Conservation (phyloP, 1,139 yeast genomes). For the Protomyces pachydermus region DNA sequence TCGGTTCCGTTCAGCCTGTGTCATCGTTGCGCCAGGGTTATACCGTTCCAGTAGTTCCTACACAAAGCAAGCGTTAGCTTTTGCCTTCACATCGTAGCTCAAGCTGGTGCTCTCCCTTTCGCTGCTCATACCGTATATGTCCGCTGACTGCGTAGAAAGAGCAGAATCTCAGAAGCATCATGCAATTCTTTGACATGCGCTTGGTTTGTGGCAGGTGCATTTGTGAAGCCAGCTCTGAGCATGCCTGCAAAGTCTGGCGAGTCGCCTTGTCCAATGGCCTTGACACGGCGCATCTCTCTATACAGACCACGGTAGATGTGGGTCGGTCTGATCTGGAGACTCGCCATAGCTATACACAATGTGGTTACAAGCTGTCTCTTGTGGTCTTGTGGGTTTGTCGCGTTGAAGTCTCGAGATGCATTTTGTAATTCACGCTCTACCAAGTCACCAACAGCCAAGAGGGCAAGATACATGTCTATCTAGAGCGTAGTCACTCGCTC, state of each 20-base stretch:
- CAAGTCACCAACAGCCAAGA: too few relatives aligned
- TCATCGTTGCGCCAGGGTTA: conserved; percentile 75
- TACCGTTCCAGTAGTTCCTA: conserved; percentile 70
- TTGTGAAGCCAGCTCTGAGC: conserved; percentile 9
- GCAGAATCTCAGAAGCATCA: conserved; percentile 49
- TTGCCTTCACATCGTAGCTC: too few relatives aligned
- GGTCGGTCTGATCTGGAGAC: not conserved
- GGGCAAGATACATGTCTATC: not conserved
- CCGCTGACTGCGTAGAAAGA: conserved; percentile 66
- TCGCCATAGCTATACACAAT: not conserved
- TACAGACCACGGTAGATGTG: conserved; percentile 16
- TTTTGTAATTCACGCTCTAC: too few relatives aligned
- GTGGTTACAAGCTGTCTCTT: not conserved
- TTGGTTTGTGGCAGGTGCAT: too few relatives aligned
- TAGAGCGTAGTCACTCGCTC: not conserved
- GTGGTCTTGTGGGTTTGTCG: too few relatives aligned
- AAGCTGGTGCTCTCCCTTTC: too few relatives aligned
- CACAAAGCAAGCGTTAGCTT: too few relatives aligned
- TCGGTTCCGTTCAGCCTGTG: conserved; percentile 69
- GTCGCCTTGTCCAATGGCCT: conserved; percentile 12
- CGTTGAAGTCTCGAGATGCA: too few relatives aligned
- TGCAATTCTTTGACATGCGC: conserved; percentile 15
- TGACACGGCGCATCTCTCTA: conserved; percentile 15
- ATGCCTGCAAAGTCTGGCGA: conserved; percentile 18
- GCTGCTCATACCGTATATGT: conserved; percentile 47